A percentile compares a stretch with the other conserved stretches of the same genome.
phyloP scores from a whole-genome alignment of 306 rosid species.

The Cajanus cajan region DNA sequence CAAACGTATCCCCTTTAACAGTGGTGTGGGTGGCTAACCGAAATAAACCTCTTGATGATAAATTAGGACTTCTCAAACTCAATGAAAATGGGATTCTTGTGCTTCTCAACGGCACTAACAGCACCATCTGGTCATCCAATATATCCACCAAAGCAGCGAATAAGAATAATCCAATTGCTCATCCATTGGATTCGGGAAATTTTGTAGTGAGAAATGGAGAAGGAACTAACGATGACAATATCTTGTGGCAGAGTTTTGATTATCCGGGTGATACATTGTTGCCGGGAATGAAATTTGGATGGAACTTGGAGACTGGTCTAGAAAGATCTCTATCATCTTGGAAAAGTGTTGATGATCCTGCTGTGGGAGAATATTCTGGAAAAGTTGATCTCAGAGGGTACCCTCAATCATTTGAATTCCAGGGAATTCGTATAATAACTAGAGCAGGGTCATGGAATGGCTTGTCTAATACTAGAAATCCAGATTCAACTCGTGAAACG shows the following conservation, averaged over 20 bases:
- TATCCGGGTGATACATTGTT: not conserved
- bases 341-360: conserved; percentile 27
- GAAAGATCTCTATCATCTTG: conserved; percentile 14
- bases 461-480: not conserved
- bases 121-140: conserved; percentile 15
- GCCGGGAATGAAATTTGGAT: conserved; percentile 30
- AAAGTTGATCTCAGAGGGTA: not conserved
- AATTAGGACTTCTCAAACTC: not conserved
- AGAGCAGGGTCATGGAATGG: conserved; percentile 25
- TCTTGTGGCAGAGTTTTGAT: conserved; percentile 31
- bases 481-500: not conserved
- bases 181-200: conserved; percentile 14
- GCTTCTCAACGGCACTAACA: conserved; percentile 2
- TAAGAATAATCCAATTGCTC: not conserved
- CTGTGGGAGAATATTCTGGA: not conserved
- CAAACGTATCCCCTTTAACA: not conserved
- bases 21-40: conserved; percentile 35
- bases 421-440: not conserved
- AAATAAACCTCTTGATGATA: not conserved
- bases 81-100: not conserved
- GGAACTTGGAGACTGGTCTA: not conserved
- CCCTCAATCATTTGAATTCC: not conserved
- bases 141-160: not conserved
- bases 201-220: not conserved
- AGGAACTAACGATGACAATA: not conserved